phyloP scores from a whole-genome alignment of 2,329 filamentous ascomycete species.

The Cladosporium sp. region DNA sequence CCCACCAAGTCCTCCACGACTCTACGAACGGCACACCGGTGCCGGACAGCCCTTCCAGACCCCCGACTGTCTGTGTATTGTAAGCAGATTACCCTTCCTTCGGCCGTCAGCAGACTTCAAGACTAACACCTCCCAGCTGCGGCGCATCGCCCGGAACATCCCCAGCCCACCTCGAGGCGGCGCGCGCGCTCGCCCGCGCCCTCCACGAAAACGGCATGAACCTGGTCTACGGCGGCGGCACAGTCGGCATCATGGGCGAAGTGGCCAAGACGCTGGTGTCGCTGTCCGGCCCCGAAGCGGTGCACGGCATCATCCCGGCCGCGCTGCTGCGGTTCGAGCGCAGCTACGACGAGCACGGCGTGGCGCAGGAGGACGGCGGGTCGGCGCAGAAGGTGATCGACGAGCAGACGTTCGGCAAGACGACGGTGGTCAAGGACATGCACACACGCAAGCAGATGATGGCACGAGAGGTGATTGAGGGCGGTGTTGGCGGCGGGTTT shows the following conservation, averaged over 20 bases:
- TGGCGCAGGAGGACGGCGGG: constrained; percentile 39
- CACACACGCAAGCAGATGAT: constrained; percentile 92
- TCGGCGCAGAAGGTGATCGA: constrained; percentile 48
- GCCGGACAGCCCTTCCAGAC: constrained; percentile 27
- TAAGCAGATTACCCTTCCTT: constrained; percentile 31
- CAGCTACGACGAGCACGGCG: constrained; percentile 41
- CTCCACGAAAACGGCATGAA: constrained; percentile 73
- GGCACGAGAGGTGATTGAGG: constrained; percentile 77
- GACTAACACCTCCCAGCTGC: constrained; percentile 51
- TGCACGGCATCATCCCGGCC: constrained; percentile 90
- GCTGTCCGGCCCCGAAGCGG: constrained; percentile 69
- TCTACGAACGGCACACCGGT: constrained; percentile 3
- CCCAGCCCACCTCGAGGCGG: constrained; percentile 70
- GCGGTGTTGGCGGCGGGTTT: constrained; percentile 79
- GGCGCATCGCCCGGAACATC: constrained; percentile 70
- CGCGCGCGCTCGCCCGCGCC: constrained; percentile 63
- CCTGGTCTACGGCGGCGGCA: constrained; percentile 92
- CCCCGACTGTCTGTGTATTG: constrained; percentile 81
- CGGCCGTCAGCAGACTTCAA: not conserved
- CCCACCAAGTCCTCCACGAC: constrained; percentile 12
- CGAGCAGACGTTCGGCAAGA: constrained; percentile 65
- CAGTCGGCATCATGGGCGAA: constrained; percentile 92
- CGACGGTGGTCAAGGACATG: constrained; percentile 90
- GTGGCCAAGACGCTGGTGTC: constrained; percentile 78
- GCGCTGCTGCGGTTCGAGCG: constrained; percentile 76